Percentiles rank a stretch among this genome's conserved stretches.
Conservation (phyloP, 768 basidiomycete genomes). For the Boletus reticuloceps region DNA sequence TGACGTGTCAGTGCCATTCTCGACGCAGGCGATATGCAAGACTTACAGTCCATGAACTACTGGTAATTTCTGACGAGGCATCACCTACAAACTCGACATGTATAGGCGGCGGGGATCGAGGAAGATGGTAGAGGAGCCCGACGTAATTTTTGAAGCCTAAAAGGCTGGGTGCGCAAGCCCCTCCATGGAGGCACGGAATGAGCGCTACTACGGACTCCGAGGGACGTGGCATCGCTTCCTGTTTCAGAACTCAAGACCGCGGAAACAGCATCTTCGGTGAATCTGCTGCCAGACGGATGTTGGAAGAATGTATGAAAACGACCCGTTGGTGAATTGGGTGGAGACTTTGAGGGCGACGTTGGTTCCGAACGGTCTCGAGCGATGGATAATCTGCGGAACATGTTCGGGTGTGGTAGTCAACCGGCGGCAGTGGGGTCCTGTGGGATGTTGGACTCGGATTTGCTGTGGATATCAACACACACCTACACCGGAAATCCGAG, state of each 20-base stretch:
- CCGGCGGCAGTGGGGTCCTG: not conserved
- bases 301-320: constrained; percentile 7
- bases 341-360: constrained; percentile 9
- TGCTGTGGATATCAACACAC: not conserved
- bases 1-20: not conserved
- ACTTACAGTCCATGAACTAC: constrained; percentile 18
- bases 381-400: constrained; percentile 16
- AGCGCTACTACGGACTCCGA: constrained; percentile 1
- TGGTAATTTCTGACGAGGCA: constrained; percentile 5
- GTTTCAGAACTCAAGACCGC: constrained; percentile 26
- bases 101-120: not conserved
- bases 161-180: not conserved
- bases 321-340: constrained; percentile 15
- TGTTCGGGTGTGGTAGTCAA: not conserved
- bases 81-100: not conserved
- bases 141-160: constrained; percentile 21
- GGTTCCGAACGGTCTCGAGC: constrained; percentile 5
- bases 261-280: constrained; percentile 24
- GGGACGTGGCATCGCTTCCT: constrained; percentile 18
- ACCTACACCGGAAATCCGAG: not conserved
- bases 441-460: not conserved
- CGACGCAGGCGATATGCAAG: not conserved
- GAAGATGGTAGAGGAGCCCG: not conserved
- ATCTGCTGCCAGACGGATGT: constrained; percentile 27
- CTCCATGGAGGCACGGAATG: constrained; percentile 2